Percentiles rank a stretch among this genome's conserved stretches.
Conservation (phyloP, 1,284 basidiomycete species). For the Calocybe gambosa region DNA sequence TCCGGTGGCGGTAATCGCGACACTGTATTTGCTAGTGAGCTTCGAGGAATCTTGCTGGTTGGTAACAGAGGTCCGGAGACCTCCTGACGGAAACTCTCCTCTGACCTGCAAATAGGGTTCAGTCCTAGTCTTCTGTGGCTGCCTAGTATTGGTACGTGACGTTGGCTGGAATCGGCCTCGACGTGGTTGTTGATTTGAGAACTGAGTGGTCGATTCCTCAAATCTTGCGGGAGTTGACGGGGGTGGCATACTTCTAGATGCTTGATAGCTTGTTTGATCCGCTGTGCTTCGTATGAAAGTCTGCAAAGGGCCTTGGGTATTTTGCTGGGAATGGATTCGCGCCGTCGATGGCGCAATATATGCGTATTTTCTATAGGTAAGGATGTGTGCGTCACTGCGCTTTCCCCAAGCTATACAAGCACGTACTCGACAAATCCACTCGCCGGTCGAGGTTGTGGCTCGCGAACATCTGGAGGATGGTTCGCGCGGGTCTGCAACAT, state of each 20-base stretch:
- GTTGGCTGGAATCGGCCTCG: conserved; percentile 3
- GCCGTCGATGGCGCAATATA: conserved; percentile 42
- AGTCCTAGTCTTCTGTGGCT: conserved; percentile 23
- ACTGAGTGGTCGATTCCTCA: conserved; percentile 16
- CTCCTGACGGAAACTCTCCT: conserved; percentile 2
- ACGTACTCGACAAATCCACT: conserved; percentile 18
- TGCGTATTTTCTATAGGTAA: conserved; percentile 48
- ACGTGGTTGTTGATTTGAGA: conserved; percentile 5
- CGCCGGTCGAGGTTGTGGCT: conserved; percentile 14
- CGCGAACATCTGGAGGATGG: background rate
- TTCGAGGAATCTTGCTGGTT: background rate
- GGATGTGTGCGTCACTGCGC: conserved; percentile 18
- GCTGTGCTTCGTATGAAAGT: conserved; percentile 19
- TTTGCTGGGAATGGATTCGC: conserved; percentile 28
- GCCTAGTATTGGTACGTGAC: background rate
- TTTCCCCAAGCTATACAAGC: conserved; percentile 2
- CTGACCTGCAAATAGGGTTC: conserved; percentile 27
- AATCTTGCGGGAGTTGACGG: conserved; percentile 24
- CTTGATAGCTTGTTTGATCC: conserved; percentile 8
- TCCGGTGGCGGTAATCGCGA: background rate
- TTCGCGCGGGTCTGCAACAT: conserved; percentile 1
- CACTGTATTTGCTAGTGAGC: background rate
- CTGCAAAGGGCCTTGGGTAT: conserved; percentile 29
- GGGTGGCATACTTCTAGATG: conserved; percentile 12
- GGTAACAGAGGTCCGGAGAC: background rate